A percentile compares a stretch with the other conserved stretches of the same genome.
Evolutionary conservation across 805 yeast genomes (phyloP).

Genomic region (Komagataella pseudopastoris): DNA sequence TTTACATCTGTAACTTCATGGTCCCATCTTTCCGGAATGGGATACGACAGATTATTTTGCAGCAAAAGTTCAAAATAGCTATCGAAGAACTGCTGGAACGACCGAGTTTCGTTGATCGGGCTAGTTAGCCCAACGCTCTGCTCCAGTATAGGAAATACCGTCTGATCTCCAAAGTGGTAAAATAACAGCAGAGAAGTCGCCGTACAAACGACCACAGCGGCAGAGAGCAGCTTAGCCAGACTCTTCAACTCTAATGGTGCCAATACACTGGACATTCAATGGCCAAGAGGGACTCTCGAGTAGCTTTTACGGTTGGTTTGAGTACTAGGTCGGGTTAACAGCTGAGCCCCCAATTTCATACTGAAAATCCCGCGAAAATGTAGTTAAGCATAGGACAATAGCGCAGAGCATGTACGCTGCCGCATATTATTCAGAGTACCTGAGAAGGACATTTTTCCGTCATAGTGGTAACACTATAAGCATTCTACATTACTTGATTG

Average conservation of each 20-base stretch:
- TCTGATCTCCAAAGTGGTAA: background rate
- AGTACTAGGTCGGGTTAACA: background rate
- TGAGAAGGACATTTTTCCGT: background rate
- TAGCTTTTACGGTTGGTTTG: background rate
- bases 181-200: background rate
- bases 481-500: background rate
- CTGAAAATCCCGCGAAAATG: background rate
- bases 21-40: conserved; percentile 15
- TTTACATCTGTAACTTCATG: conserved; percentile 18
- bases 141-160: background rate
- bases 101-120: background rate
- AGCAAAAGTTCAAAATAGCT: conserved; percentile 16
- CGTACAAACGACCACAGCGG: background rate
- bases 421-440: background rate
- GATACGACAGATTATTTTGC: conserved; percentile 16
- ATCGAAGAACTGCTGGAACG: conserved; percentile 7
- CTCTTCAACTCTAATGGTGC: background rate
- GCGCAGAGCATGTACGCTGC: background rate
- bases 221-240: background rate
- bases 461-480: background rate
- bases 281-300: background rate
- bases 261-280: background rate
- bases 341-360: background rate
- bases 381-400: background rate
- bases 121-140: background rate